Conservation (phyloP, 23 red algal genomes). For the Porphyridium purpureum region DNA sequence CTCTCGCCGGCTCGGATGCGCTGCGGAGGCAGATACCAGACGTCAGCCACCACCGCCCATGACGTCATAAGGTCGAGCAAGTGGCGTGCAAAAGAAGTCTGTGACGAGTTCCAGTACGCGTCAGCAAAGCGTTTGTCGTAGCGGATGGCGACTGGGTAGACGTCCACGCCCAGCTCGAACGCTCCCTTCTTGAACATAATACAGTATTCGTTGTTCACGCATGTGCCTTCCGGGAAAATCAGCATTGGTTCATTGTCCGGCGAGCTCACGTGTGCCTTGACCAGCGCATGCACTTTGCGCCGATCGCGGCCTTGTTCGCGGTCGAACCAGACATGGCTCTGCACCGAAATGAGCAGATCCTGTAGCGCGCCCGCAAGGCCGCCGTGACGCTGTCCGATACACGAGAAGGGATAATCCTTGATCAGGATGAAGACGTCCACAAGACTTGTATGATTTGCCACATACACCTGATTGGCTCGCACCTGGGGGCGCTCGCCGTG, state of each 20-base stretch:
- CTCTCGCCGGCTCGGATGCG: conserved; percentile 29
- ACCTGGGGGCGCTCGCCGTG: conserved; percentile 63
- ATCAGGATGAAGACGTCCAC: conserved; percentile 75
- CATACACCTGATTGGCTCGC: conserved; percentile 83
- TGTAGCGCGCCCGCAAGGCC: conserved; percentile 80
- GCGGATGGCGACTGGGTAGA: conserved; percentile 83
- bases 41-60: conserved; percentile 92
- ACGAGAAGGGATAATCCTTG: conserved; percentile 84
- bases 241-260: conserved; percentile 79
- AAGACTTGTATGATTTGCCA: conserved; percentile 78
- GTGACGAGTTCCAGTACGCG: conserved; percentile 78
- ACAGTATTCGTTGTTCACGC: conserved; percentile 85
- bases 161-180: conserved; percentile 73
- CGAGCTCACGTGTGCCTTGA: conserved; percentile 51
- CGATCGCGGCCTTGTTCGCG: conserved; percentile 78
- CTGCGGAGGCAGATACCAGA: conserved; percentile 76
- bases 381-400: conserved; percentile 76
- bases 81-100: conserved; percentile 46
- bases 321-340: conserved; percentile 97
- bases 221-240: conserved; percentile 97
- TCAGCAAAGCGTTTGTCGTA: conserved; percentile 71
- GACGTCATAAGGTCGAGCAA: conserved; percentile 84
- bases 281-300: conserved; percentile 42
- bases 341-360: conserved; percentile 65
- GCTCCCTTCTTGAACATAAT: conserved; percentile 99